Base-by-base conservation (phyloP, 345 rosid species). In the Ceriops zippeliana region DNA sequence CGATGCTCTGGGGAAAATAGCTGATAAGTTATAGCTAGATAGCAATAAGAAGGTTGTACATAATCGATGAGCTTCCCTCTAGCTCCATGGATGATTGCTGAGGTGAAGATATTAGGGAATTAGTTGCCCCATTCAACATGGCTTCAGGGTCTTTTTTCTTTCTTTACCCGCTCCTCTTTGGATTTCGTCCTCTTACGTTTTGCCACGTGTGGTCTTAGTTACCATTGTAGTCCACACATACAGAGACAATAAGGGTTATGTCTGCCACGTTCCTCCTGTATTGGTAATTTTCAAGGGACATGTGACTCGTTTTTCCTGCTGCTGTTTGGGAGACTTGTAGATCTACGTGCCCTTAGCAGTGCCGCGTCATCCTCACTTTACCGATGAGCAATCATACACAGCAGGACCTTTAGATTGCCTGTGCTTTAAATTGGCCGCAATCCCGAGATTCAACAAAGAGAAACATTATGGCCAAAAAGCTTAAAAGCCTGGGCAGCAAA, bases 1-100 rank as follows among this genome's bases (percentile, higher is more conserved):
- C 5, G 96, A 91, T 22, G 99, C 96, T 65, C 78, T 95, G 24
- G 89, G 85, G 7, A 91, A 85, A 68, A 90, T 95, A 21, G 98
- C 98, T 0, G 97, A 91, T 75, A 95, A 90, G 85, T 80, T 91
- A 81, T 89, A 88, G 86, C 61, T 28, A 58, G 37, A 56, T 67
- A 57, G 69, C 24, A 32, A 37, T 37, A 65, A 65, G 52, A 47
- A 38, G 61, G 24, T 61, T 61, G 88, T 80, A 80, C 61, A 82
- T 85, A 82, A 30, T 42, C 67, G 61, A 66, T 32, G 58, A 62
- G 72, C 63, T 67, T 54, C 69, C 61, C n/a, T 32, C 31, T 58
- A 62, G 68, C 69, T 62, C 46, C 27, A 37, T 54, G 59, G 65
- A 67, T 56, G 53, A 67, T 63, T 69, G 77, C 56, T 62, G 69